A percentile compares a stretch with the other conserved stretches of the same genome.
These are phyloP conservation scores for Amylocystis lapponica DNA, from an alignment of 768 basidiomycete species.

Conservation along the genomic window DNA sequence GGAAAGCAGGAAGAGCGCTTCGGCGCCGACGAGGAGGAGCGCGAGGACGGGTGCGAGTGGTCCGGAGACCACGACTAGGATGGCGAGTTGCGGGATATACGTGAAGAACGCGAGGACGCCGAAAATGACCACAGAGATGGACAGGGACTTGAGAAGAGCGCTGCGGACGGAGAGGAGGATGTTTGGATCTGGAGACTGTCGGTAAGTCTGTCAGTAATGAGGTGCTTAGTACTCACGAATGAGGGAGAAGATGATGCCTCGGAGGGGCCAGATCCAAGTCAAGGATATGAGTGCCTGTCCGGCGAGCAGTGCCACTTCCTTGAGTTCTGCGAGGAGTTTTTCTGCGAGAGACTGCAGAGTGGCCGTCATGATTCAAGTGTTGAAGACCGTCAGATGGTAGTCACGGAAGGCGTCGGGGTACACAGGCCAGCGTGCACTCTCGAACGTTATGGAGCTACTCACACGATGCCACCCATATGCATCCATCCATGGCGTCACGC, in stretches of 20 bases:
- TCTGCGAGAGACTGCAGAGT: slow-evolving; percentile 1
- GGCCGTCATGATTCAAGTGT: neutral
- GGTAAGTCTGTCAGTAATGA: neutral
- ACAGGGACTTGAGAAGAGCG: slow-evolving; percentile 33
- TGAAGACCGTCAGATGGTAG: too few relatives aligned
- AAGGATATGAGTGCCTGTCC: slow-evolving; percentile 17
- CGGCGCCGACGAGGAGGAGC: slow-evolving; percentile 35
- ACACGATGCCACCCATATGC: too few relatives aligned
- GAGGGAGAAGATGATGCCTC: slow-evolving; percentile 20
- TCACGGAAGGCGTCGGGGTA: too few relatives aligned
- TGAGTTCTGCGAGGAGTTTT: slow-evolving; percentile 11
- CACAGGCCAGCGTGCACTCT: too few relatives aligned
- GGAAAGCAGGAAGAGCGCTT: slow-evolving; percentile 35
- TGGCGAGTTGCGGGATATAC: slow-evolving; percentile 61
- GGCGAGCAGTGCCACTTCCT: slow-evolving; percentile 6
- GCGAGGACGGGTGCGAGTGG: slow-evolving; percentile 52
- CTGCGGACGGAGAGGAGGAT: slow-evolving; percentile 25
- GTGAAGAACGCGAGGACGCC: slow-evolving; percentile 47
- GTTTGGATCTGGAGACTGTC: slow-evolving; percentile 13
- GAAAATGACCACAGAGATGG: slow-evolving; percentile 35
- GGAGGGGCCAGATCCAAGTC: slow-evolving; percentile 26
- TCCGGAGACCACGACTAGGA: slow-evolving; percentile 58
- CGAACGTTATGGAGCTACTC: too few relatives aligned
- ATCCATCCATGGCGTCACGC: too few relatives aligned
- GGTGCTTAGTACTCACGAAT: slow-evolving; percentile 16